These are phyloP conservation scores for Amyloporia xantha DNA, from an alignment of 768 basidiomycete species.

Conservation along the genomic window DNA sequence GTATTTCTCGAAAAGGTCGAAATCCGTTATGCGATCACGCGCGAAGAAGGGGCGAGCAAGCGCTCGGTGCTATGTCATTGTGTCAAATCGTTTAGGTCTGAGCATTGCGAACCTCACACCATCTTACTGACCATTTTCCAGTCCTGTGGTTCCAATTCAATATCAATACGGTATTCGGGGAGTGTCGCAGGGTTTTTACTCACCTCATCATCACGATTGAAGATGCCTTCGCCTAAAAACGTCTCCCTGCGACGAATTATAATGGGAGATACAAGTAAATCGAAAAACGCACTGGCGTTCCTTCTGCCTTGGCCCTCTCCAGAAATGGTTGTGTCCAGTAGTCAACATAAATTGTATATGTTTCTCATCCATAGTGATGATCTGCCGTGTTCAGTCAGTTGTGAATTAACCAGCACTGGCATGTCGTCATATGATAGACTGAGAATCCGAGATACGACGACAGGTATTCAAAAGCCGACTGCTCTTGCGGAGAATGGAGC, in stretches of 20 bases:
- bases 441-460: too few species aligned
- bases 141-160: constrained; percentile 25
- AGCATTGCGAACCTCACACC: not conserved
- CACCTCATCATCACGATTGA: constrained; percentile 71
- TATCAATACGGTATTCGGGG: too few species aligned
- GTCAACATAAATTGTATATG: constrained; percentile 59
- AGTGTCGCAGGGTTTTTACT: constrained; percentile 15
- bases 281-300: constrained; percentile 58
- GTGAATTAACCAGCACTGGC: too few species aligned
- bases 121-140: constrained; percentile 54
- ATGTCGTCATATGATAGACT: too few species aligned
- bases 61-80: constrained; percentile 49
- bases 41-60: constrained; percentile 71
- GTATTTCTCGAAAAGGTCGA: constrained; percentile 58
- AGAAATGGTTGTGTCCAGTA: constrained; percentile 62
- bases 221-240: constrained; percentile 71
- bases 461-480: too few species aligned
- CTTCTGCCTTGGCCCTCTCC: constrained; percentile 57
- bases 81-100: not conserved
- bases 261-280: not conserved
- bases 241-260: constrained; percentile 27
- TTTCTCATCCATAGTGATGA: constrained; percentile 70
- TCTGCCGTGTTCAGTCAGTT: too few species aligned
- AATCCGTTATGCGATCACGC: constrained; percentile 64
- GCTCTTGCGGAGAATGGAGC: too few species aligned